Percentiles rank a stretch among this genome's conserved stretches.
These are phyloP conservation scores for Verticillium dahliae DNA, from an alignment of 2,329 filamentous ascomycete genomes.

Conservation along the genomic window DNA sequence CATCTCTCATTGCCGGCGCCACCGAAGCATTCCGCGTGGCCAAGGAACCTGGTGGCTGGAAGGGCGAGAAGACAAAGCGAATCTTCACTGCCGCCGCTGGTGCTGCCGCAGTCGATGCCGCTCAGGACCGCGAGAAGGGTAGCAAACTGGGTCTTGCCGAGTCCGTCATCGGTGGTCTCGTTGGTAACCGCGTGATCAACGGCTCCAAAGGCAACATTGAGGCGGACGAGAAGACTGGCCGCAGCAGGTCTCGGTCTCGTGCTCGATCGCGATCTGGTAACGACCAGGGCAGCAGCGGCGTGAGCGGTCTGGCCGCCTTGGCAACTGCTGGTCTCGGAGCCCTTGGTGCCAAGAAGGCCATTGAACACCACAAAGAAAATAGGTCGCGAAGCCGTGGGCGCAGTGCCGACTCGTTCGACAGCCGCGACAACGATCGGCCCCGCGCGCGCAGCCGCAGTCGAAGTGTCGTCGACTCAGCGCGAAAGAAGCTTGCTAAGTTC, in stretches of 20 bases:
- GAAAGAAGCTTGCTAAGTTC: conserved; percentile 54
- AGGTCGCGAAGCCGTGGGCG: conserved; percentile 50
- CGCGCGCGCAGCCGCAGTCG: conserved; percentile 48
- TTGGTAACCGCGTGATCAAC: conserved; percentile 80
- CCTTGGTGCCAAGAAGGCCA: conserved; percentile 54
- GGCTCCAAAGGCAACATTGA: conserved; percentile 64
- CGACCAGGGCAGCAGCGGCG: conserved; percentile 34
- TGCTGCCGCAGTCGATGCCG: conserved; percentile 79
- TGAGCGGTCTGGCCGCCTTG: conserved; percentile 52
- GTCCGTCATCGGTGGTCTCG: conserved; percentile 81
- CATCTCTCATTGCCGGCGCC: conserved; percentile 81
- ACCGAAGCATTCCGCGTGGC: conserved; percentile 87
- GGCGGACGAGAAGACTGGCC: conserved; percentile 50
- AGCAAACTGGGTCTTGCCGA: conserved; percentile 81
- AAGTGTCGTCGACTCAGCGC: conserved; percentile 57
- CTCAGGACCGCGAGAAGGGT: conserved; percentile 62
- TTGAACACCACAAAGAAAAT: conserved; percentile 26
- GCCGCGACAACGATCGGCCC: conserved; percentile 11
- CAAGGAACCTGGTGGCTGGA: conserved; percentile 84
- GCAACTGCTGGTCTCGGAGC: conserved; percentile 57
- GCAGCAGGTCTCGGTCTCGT: conserved; percentile 64
- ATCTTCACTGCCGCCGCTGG: conserved; percentile 81
- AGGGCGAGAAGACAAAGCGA: conserved; percentile 84
- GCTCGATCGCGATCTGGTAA: conserved; percentile 46
- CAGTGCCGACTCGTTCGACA: conserved; percentile 40